A percentile compares a stretch with the other conserved stretches of the same genome.
These are phyloP conservation scores for Penicillium corylophilum DNA, from an alignment of 2,329 filamentous ascomycete species.

Conservation along the genomic window DNA sequence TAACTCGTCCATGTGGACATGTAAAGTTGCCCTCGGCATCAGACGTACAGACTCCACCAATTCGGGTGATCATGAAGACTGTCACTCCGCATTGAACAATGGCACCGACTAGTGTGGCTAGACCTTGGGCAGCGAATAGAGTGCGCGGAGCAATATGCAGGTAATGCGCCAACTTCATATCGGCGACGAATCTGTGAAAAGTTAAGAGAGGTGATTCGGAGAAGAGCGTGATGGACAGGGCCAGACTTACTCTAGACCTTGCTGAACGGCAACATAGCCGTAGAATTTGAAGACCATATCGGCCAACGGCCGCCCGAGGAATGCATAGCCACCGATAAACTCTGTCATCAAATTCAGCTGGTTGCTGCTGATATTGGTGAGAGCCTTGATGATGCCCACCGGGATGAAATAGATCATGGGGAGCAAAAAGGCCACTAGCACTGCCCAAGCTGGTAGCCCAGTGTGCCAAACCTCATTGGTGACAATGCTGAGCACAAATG, in stretches of 20 bases:
- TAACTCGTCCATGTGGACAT: conserved; percentile 58
- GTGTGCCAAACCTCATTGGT: conserved; percentile 47
- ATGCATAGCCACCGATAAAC: conserved; percentile 51
- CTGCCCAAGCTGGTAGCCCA: conserved; percentile 46
- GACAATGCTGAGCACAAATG: conserved; percentile 39
- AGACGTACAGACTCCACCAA: conserved; percentile 52
- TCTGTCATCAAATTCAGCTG: conserved; percentile 49
- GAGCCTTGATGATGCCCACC: conserved; percentile 49
- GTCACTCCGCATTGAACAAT: conserved; percentile 52
- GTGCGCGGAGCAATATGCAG: conserved; percentile 48
- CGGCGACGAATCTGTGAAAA: conserved; percentile 59
- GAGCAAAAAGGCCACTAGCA: conserved; percentile 47
- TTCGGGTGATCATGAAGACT: conserved; percentile 50
- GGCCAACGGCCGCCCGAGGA: conserved; percentile 48
- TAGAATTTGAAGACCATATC: conserved; percentile 71
- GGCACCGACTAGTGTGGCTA: conserved; percentile 51
- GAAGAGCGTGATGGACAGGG: not conserved
- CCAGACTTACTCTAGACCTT: conserved; percentile 51
- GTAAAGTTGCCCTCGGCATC: conserved; percentile 60
- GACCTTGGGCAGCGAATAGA: conserved; percentile 52
- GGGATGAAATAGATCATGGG: conserved; percentile 50
- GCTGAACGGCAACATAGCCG: conserved; percentile 65
- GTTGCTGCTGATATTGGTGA: conserved; percentile 52
- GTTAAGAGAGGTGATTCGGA: not conserved
- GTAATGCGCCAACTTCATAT: conserved; percentile 62